Conservation (phyloP, 768 basidiomycete species). For the Megacollybia marginata region DNA sequence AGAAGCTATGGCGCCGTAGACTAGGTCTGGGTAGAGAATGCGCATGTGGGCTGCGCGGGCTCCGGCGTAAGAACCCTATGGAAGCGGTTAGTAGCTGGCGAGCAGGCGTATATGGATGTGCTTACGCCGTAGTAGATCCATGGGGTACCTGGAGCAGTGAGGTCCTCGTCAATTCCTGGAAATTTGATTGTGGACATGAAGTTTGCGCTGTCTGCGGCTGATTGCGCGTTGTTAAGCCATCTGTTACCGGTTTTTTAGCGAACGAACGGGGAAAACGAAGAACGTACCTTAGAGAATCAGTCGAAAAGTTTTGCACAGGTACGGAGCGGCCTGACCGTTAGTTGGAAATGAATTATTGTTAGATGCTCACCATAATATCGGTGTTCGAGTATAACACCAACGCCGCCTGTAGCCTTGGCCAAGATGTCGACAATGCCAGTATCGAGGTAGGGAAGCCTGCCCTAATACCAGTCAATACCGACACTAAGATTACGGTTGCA, state of each 20-base stretch:
- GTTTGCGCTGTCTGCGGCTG: conserved; percentile 85
- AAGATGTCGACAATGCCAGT: conserved; percentile 86
- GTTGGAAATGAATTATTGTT: conserved; percentile 9
- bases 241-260: conserved; percentile 25
- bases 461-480: conserved; percentile 16
- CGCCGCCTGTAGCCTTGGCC: conserved; percentile 75
- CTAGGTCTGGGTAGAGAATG: conserved; percentile 79
- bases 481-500: conserved; percentile 20
- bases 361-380: conserved; percentile 63
- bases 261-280: conserved; percentile 1
- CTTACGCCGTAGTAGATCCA: conserved; percentile 93
- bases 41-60: conserved; percentile 91
- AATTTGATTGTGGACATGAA: conserved; percentile 84
- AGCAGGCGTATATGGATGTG: not conserved
- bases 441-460: conserved; percentile 54
- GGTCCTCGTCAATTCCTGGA: conserved; percentile 56
- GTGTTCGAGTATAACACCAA: conserved; percentile 90
- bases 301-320: conserved; percentile 70
- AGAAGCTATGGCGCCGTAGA: conserved; percentile 84
- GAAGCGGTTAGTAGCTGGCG: conserved; percentile 3
- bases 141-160: conserved; percentile 66
- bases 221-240: conserved; percentile 86
- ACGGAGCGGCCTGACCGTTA: conserved; percentile 53
- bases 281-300: conserved; percentile 67
- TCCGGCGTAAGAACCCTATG: conserved; percentile 83